A percentile compares a stretch with the other conserved stretches of the same genome.
These are phyloP conservation scores for Akanthomyces uredinophilus DNA, from an alignment of 2,329 filamentous ascomycete genomes.

Conservation along the genomic window DNA sequence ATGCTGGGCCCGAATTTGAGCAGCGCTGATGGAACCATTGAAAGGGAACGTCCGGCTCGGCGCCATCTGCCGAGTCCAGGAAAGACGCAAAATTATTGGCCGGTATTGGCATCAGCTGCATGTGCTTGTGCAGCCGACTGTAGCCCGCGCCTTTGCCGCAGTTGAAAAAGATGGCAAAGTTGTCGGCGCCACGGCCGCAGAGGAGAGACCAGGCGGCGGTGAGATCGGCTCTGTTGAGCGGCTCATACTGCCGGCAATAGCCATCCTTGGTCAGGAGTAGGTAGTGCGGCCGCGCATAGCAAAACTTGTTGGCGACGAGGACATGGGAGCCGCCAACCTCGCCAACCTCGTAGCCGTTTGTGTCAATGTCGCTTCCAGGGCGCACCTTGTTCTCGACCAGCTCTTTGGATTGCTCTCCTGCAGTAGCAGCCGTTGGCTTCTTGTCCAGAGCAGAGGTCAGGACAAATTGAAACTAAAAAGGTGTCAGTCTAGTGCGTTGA, in stretches of 20 bases:
- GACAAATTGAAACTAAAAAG: constrained; percentile 13
- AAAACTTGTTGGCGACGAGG: constrained; percentile 44
- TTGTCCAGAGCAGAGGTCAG: constrained; percentile 10
- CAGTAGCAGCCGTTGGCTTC: constrained; percentile 12
- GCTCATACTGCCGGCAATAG: constrained; percentile 40
- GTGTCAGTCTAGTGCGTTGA: background rate
- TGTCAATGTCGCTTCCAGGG: constrained; percentile 37
- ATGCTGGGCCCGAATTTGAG: background rate
- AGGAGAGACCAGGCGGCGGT: constrained; percentile 31
- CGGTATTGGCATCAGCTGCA: constrained; percentile 36
- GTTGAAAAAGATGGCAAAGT: constrained; percentile 42
- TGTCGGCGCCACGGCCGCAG: constrained; percentile 19
- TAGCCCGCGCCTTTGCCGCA: constrained; percentile 40
- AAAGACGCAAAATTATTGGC: constrained; percentile 25
- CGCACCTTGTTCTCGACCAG: constrained; percentile 2
- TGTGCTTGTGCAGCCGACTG: constrained; percentile 44
- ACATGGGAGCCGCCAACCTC: constrained; percentile 37
- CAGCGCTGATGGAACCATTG: constrained; percentile 26
- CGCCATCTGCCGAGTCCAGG: constrained; percentile 17
- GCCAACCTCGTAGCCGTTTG: constrained; percentile 36
- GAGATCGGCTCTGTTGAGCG: constrained; percentile 36
- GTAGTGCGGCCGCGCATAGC: constrained; percentile 41
- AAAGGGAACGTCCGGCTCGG: constrained; percentile 28
- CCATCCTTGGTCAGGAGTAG: constrained; percentile 44
- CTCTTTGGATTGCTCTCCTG: background rate